Evolutionary conservation across 768 basidiomycete genomes (phyloP).

Genomic region (Tulasnella sp.): DNA sequence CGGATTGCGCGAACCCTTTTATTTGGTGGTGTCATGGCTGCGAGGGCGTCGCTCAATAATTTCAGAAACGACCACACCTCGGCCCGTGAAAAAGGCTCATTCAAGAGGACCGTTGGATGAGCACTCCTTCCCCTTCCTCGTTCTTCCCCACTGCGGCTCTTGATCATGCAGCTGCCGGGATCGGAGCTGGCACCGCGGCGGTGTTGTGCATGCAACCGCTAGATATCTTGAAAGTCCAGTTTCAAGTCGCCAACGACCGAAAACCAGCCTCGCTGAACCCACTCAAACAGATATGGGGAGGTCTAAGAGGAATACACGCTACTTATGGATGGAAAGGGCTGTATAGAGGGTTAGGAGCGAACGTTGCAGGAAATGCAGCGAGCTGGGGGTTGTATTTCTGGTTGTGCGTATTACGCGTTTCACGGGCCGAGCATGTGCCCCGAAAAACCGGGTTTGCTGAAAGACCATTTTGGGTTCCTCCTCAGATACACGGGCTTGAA

Average conservation of each 20-base stretch:
- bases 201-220: conserved; percentile 96
- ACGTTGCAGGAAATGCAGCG: conserved; percentile 89
- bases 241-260: conserved; percentile 76
- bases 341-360: conserved; percentile 85
- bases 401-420: conserved; percentile 62
- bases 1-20: background rate
- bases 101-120: background rate
- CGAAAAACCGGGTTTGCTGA: conserved; percentile 55
- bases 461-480: conserved; percentile 35
- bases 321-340: conserved; percentile 78
- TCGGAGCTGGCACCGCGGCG: conserved; percentile 87
- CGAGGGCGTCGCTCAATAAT: background rate
- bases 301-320: conserved; percentile 67
- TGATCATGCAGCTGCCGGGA: conserved; percentile 91
- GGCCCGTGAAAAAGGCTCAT: background rate
- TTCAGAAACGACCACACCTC: conserved; percentile 1
- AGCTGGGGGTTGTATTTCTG: conserved; percentile 99
- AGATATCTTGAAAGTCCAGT: conserved; percentile 90
- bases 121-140: background rate
- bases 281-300: conserved; percentile 70
- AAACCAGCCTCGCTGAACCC: conserved; percentile 42
- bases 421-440: no score
- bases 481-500: conserved; percentile 91
- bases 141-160: conserved; percentile 31
- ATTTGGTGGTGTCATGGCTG: background rate